These are phyloP conservation scores for Cladobotryum mycophilum DNA, from an alignment of 2,329 filamentous ascomycete genomes.

Conservation along the genomic window DNA sequence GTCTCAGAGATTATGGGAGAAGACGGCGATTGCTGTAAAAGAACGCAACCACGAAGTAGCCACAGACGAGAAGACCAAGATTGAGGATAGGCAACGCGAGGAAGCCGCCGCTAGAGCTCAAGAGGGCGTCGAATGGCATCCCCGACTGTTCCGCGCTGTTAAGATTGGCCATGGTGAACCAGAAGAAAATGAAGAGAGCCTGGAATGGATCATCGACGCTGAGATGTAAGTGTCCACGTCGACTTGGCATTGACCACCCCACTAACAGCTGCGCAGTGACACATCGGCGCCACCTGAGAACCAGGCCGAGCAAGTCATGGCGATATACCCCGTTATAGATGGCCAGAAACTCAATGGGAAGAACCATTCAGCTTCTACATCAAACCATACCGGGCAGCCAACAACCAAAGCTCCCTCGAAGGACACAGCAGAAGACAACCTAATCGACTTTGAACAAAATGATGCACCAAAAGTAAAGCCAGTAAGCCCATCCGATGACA, in stretches of 20 bases:
- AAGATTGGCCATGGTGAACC: constrained; percentile 61
- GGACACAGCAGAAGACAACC: constrained; percentile 26
- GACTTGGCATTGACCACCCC: neutral
- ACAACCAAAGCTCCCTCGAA: constrained; percentile 1
- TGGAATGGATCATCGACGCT: constrained; percentile 94
- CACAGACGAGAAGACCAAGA: constrained; percentile 92
- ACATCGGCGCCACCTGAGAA: constrained; percentile 52
- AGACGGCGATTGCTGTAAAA: constrained; percentile 74
- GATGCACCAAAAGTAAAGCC: constrained; percentile 5
- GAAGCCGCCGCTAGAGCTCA: constrained; percentile 76
- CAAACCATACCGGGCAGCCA: constrained; percentile 10
- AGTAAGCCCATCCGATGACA: constrained; percentile 26
- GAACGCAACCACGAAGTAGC: constrained; percentile 81
- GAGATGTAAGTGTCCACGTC: constrained; percentile 56
- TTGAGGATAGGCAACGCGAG: constrained; percentile 86
- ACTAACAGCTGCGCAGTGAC: constrained; percentile 23
- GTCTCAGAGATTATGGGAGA: constrained; percentile 80
- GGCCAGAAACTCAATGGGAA: constrained; percentile 59
- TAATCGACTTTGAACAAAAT: constrained; percentile 52
- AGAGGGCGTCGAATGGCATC: constrained; percentile 79
- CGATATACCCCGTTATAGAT: constrained; percentile 76
- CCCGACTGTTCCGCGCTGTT: constrained; percentile 74
- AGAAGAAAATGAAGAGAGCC: constrained; percentile 77
- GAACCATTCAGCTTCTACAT: constrained; percentile 27
- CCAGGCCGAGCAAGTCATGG: constrained; percentile 74